Conservation (phyloP, 495 filamentous ascomycete genomes). For the Podospora conica region DNA sequence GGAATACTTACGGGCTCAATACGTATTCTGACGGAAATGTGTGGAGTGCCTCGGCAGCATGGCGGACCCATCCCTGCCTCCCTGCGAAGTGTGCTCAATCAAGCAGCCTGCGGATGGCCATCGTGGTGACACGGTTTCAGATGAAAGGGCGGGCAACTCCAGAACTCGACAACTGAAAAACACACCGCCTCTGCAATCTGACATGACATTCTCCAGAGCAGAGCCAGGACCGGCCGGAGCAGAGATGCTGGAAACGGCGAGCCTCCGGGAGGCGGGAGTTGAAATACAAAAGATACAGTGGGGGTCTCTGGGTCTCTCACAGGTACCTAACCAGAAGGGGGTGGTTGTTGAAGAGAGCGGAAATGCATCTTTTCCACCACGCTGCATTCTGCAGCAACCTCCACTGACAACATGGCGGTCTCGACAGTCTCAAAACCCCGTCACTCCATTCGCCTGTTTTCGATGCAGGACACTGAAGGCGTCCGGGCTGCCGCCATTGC, state of each 20-base stretch:
- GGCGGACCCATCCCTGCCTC: neutral
- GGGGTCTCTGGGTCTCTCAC: neutral
- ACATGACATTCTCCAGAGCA: neutral
- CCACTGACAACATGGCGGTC: neutral
- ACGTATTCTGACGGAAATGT: neutral
- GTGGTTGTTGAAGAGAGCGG: neutral
- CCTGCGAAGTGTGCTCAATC: neutral
- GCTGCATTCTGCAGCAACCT: neutral
- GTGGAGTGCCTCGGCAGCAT: neutral
- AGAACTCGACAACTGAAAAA: neutral
- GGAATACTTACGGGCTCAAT: neutral
- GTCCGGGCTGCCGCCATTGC: neutral
- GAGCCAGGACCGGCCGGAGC: neutral
- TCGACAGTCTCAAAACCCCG: neutral
- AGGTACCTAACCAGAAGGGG: neutral
- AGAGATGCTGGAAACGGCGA: neutral
- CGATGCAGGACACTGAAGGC: constrained; percentile 1
- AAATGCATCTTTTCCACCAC: neutral
- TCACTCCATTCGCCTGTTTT: neutral
- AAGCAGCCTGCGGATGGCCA: neutral
- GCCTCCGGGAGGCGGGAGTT: neutral
- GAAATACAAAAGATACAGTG: neutral
- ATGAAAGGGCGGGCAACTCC: constrained; percentile 6
- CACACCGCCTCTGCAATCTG: neutral
- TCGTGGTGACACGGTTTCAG: constrained; percentile 14